Evolutionary conservation across 345 rosid genomes (phyloP), one percentile per base, ranked within the genome.

Genomic region (Lagerstroemia speciosa): DNA sequence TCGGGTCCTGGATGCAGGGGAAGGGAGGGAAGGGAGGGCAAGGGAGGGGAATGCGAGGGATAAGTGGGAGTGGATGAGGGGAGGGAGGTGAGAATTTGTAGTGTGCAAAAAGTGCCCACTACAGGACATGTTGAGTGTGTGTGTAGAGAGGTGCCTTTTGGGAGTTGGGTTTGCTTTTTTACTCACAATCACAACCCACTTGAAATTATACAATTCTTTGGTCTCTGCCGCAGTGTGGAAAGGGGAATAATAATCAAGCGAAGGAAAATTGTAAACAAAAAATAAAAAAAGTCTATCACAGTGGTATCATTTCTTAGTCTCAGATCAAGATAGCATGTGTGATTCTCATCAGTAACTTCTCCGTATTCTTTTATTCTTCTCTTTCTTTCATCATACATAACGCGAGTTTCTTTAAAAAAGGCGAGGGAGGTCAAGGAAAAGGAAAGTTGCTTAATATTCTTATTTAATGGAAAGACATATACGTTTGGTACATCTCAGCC

Each of bases 21-120:
- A 32, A 68, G 69, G 67, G 27, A 63, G 43, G 37, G 65, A 67
- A 19, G 53, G 33, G 41, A 46, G 53, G 32, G 36, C 53, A 52
- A 48, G 29, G 67, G 26, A 29, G 33, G 26, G 17, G 43, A 38
- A 14, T 41, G 46, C 46, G 14, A 37, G n/a, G n/a, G 27, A 64
- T 7, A 43, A 10, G 24, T 22, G 17, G 12, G 33, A 64, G 65
- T 20, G 67, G 62, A 20, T 37, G 67, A 34, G 68, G 62, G 60
- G 77, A 74, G 72, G 78, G 22, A 71, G 77, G 69, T 64, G 79
- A 26, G 76, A 82, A 82, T 83, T 84, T 86, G 85, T 86, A 86
- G 91, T 69, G 61, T 63, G 64, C 71, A 61, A 82, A 86, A 80
- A 52, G 72, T 61, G 74, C 37, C 37, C 62, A 57, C 62, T 57